Percentiles rank a stretch among this genome's conserved stretches.
These are phyloP conservation scores for Quercus alba DNA, from an alignment of 306 rosid genomes.

Conservation along the genomic window DNA sequence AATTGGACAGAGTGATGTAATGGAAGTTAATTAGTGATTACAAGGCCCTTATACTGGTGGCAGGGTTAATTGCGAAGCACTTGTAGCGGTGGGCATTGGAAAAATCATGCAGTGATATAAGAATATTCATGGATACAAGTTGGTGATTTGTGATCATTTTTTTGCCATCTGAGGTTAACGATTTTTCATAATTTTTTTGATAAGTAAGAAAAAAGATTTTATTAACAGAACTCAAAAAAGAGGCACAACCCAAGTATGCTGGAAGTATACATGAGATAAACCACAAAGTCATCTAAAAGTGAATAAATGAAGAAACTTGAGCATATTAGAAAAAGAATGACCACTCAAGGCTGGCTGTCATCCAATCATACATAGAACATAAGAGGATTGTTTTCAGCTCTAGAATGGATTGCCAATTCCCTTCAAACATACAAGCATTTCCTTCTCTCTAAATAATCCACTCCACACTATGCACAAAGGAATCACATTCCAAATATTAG, in stretches of 20 bases:
- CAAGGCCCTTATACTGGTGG: background rate
- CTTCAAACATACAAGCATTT: too few relatives aligned
- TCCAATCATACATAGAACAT: too few relatives aligned
- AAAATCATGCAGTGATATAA: background rate
- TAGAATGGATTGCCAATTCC: too few relatives aligned
- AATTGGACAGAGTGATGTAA: background rate
- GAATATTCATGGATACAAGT: background rate
- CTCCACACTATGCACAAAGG: too few relatives aligned
- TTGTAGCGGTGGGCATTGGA: background rate
- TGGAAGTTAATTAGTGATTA: background rate
- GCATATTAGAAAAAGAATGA: background rate
- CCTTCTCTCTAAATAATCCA: too few relatives aligned
- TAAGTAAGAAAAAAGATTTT: too few relatives aligned
- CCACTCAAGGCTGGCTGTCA: background rate
- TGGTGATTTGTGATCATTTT: background rate
- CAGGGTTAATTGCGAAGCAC: background rate
- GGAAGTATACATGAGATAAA: too few relatives aligned
- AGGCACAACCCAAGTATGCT: too few relatives aligned
- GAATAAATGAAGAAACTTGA: background rate
- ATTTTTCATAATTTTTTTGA: background rate
- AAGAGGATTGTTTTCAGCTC: too few relatives aligned
- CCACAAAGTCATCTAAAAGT: background rate
- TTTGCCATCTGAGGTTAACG: background rate
- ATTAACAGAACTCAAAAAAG: too few relatives aligned
- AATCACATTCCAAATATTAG: too few relatives aligned